Evolutionary conservation across 352 stramenopile species (phyloP).

Genomic region (Blastocystis sp.): DNA sequence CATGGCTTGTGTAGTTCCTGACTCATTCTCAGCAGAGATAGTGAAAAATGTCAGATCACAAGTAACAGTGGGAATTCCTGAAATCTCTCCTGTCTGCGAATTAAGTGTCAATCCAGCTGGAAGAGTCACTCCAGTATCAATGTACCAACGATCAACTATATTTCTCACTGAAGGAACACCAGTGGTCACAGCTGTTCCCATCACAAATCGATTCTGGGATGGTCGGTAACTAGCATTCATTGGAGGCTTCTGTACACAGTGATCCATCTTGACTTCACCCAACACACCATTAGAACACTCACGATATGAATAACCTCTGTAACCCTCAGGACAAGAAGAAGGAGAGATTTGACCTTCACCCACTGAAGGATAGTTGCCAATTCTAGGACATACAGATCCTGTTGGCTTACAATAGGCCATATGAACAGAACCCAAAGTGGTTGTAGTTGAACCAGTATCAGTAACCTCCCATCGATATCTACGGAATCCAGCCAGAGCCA

Average conservation of each 20-base stretch:
- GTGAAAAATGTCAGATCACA: background rate
- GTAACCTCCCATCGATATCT: background rate
- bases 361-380: conserved; percentile 3
- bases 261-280: conserved; percentile 9
- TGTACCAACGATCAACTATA: background rate
- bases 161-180: background rate
- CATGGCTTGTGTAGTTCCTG: background rate
- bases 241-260: background rate
- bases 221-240: background rate
- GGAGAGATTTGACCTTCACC: conserved; percentile 42
- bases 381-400: background rate
- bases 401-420: conserved; percentile 2
- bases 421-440: background rate
- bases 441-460: background rate
- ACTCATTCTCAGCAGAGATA: background rate
- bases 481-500: conserved; percentile 3
- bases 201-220: background rate
- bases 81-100: conserved; percentile 27
- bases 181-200: background rate
- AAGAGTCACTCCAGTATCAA: background rate
- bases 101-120: background rate
- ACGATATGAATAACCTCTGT: too few species aligned
- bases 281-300: background rate
- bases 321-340: too few species aligned
- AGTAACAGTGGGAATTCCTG: background rate